Base-by-base conservation (phyloP, 371 early-diverging fungal species). In the Capniomyces stellatus region DNA sequence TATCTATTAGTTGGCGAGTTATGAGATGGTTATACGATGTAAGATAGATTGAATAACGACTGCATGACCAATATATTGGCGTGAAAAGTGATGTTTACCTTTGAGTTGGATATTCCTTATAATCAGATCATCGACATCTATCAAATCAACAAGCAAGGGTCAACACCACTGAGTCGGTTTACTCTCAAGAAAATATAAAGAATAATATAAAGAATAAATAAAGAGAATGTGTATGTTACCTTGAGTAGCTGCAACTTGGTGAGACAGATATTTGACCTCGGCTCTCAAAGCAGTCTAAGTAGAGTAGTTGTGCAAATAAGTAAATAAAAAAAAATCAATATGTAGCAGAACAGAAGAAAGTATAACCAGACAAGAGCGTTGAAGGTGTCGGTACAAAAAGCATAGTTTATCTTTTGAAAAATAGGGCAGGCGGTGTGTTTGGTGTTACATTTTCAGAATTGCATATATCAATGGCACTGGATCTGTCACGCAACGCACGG, bases 81-180 rank as follows among this genome's bases (percentile, higher is more conserved):
- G 19, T 15, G 40, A 15, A 15, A 40, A 40, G 19, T 40, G 19
- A 19, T 15, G 13, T 8, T 3, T 51, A 51, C 51, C 70, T 3
- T 39, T 57, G n/a, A 67, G 48, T 46, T 65, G 70, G 29, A 57
- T 21, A 52, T 67, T 67, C 30, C 68, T 69, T 18, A 67, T 51
- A 0, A 62, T 43, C 49, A 67, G 19, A 12, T 67, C 67, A 2
- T 59, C 51, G 6, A 42, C 44, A 41, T 67, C 67, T 51, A 44
- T 40, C 15, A 40, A 15, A 15, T 40, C 19, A 40, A 40, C 13
- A 19, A 19, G 19, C 13, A 40, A 44, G n/a, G 4, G 27, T 44
- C 21, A 44, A 10, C 4, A 44, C 27, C 8, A n/a, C 12, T 4
- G 8, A 44, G 27, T 44, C 12, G 19, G 27, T 44, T 4, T 4